These are phyloP conservation scores for Microthlaspi erraticum DNA, from an alignment of 345 rosid species.

Conservation along the genomic window DNA sequence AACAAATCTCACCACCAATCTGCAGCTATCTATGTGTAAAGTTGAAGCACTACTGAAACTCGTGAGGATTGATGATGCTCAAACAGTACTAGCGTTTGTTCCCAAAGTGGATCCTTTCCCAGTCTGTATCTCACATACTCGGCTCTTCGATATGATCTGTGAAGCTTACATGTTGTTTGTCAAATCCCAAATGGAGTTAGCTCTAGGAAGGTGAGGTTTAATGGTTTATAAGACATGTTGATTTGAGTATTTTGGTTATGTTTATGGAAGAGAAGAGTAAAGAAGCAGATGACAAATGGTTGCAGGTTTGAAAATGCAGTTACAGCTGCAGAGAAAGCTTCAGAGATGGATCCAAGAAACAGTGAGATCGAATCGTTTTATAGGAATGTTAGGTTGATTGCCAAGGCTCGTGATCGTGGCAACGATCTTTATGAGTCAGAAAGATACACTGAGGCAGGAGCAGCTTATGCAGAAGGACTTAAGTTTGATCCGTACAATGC, in stretches of 20 bases:
- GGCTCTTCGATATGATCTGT: constrained; percentile 75
- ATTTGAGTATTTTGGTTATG: constrained; percentile 16
- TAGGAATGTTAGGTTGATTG: constrained; percentile 67
- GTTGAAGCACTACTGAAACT: constrained; percentile 93
- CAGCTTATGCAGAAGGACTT: constrained; percentile 92
- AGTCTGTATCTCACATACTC: constrained; percentile 51
- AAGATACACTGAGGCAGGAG: constrained; percentile 92
- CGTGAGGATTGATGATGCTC: constrained; percentile 79
- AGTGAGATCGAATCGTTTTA: constrained; percentile 65
- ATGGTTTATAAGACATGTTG: constrained; percentile 31
- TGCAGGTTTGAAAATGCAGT: constrained; percentile 97
- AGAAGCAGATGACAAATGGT: constrained; percentile 48
- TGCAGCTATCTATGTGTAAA: constrained; percentile 96
- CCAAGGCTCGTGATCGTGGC: constrained; percentile 81
- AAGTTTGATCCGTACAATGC: constrained; percentile 82
- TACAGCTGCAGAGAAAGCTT: constrained; percentile 80
- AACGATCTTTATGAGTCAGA: constrained; percentile 93
- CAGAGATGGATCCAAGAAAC: constrained; percentile 68
- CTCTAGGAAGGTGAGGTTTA: constrained; percentile 83
- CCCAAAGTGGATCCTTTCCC: constrained; percentile 57
- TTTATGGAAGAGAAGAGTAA: constrained; percentile 42
- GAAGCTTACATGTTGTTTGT: constrained; percentile 79
- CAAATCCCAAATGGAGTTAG: constrained; percentile 86
- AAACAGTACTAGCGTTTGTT: constrained; percentile 49
- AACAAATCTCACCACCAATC: neutral